Conservation (phyloP, 306 rosid genomes). For the Ormosia semicastrata region DNA sequence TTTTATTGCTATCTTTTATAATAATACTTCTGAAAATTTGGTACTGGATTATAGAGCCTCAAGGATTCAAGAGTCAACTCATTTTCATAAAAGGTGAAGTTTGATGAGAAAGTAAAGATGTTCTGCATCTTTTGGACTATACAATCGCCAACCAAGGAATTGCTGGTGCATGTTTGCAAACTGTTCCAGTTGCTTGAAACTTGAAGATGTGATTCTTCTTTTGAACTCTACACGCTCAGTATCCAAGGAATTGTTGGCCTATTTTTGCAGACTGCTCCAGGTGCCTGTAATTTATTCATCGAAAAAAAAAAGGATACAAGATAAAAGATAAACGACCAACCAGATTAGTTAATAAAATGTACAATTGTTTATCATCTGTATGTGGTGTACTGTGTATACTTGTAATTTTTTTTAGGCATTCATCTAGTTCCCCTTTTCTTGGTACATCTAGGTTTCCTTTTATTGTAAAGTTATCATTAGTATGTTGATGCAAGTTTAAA, state of each 20-base stretch:
- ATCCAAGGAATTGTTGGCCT: constrained; percentile 29
- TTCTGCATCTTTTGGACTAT: constrained; percentile 23
- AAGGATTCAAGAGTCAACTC: constrained; percentile 56
- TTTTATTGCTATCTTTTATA: constrained; percentile 13
- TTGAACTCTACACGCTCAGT: constrained; percentile 25
- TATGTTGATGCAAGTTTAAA: constrained; percentile 16
- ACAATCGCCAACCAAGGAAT: constrained; percentile 25
- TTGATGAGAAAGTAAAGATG: constrained; percentile 25
- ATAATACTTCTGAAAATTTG: not conserved
- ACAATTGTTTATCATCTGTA: constrained; percentile 30
- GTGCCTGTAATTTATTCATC: constrained; percentile 42
- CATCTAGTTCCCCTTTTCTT: not conserved
- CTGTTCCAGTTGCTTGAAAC: constrained; percentile 28
- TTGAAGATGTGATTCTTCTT: constrained; percentile 27
- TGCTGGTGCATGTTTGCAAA: constrained; percentile 30
- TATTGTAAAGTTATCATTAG: constrained; percentile 24
- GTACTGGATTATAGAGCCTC: constrained; percentile 53
- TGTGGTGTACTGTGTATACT: not conserved
- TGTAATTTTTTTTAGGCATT: constrained; percentile 5
- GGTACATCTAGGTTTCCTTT: constrained; percentile 13
- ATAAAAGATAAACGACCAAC: constrained; percentile 20
- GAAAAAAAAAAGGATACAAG: not conserved
- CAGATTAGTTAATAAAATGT: constrained; percentile 34
- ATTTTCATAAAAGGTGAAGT: constrained; percentile 39
- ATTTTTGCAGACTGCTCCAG: constrained; percentile 27